These are phyloP conservation scores for Hymenoscyphus fructigenus DNA, from an alignment of 2,329 filamentous ascomycete genomes.

Conservation along the genomic window DNA sequence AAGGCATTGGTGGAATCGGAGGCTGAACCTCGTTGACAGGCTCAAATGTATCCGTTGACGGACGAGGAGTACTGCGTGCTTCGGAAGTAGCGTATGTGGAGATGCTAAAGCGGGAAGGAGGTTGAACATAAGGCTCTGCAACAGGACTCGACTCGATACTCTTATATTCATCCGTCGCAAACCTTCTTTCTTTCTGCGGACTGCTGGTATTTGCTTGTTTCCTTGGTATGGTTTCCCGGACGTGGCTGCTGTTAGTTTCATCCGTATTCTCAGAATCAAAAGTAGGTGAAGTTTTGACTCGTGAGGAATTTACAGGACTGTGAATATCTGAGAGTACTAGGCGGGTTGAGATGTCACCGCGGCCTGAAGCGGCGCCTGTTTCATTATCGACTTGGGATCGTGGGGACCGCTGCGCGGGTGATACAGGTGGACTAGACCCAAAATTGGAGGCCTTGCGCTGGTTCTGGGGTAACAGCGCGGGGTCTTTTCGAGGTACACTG, in stretches of 20 bases:
- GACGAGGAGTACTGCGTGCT: constrained; percentile 29
- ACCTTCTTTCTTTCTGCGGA: constrained; percentile 19
- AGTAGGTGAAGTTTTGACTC: constrained; percentile 15
- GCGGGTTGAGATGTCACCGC: constrained; percentile 20
- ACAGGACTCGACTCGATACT: constrained; percentile 10
- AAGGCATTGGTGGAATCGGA: constrained; percentile 24
- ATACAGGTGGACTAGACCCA: constrained; percentile 26
- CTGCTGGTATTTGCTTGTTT: constrained; percentile 5
- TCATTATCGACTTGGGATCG: constrained; percentile 29
- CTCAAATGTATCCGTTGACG: constrained; percentile 31
- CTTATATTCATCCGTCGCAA: constrained; percentile 30
- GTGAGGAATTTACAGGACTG: constrained; percentile 19
- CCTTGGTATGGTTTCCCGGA: background rate
- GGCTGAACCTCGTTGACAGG: constrained; percentile 16
- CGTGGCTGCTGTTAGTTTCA: constrained; percentile 10
- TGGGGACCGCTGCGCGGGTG: constrained; percentile 23
- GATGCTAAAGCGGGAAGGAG: constrained; percentile 36
- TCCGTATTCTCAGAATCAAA: constrained; percentile 14
- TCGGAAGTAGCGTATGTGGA: constrained; percentile 36
- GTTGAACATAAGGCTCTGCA: constrained; percentile 32
- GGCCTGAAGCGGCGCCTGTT: constrained; percentile 30
- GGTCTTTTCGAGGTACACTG: constrained; percentile 52
- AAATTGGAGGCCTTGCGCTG: constrained; percentile 21
- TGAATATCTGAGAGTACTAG: constrained; percentile 19
- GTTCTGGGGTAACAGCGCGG: constrained; percentile 36